Evolutionary conservation across 208 protist species (phyloP).

Genomic region (Lotmaria passim): DNA sequence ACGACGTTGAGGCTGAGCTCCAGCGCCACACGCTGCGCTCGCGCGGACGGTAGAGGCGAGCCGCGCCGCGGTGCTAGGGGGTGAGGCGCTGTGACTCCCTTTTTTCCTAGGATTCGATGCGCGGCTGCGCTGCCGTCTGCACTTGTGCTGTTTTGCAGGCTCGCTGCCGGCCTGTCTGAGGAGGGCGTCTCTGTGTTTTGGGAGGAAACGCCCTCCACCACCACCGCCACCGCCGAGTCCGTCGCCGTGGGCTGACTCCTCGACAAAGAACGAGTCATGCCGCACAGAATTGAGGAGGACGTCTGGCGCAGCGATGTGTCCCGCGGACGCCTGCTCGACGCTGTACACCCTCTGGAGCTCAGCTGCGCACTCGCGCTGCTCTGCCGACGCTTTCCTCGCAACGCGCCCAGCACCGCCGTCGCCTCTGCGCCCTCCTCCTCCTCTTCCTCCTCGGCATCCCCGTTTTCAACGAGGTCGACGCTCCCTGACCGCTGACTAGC

Average conservation of each 20-base stretch:
- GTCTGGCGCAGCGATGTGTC: constrained; percentile 34
- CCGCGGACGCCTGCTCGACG: constrained; percentile 16
- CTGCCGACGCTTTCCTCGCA: not conserved
- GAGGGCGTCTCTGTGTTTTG: not conserved
- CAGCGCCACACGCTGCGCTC: constrained; percentile 18
- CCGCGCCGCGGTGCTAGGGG: not conserved
- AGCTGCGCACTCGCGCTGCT: not conserved
- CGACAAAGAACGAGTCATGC: constrained; percentile 4
- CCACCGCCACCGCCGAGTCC: not conserved
- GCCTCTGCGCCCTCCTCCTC: not conserved
- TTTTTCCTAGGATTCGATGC: not conserved
- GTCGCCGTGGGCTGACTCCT: not conserved
- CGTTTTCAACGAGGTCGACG: constrained; percentile 15
- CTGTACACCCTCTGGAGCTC: not conserved
- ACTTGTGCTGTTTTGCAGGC: too few species aligned
- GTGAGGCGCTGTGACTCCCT: not conserved
- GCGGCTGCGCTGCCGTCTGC: too few species aligned
- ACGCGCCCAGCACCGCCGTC: not conserved
- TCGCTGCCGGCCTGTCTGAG: not conserved
- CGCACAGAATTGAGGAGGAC: constrained; percentile 36
- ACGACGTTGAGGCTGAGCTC: constrained; percentile 32
- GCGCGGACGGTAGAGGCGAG: not conserved
- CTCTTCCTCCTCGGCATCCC: constrained; percentile 2
- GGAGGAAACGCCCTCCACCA: not conserved
- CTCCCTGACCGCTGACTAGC: constrained; percentile 10